Base-by-base conservation (phyloP, 2,329 filamentous ascomycete genomes). In the Thelonectria blattea region DNA sequence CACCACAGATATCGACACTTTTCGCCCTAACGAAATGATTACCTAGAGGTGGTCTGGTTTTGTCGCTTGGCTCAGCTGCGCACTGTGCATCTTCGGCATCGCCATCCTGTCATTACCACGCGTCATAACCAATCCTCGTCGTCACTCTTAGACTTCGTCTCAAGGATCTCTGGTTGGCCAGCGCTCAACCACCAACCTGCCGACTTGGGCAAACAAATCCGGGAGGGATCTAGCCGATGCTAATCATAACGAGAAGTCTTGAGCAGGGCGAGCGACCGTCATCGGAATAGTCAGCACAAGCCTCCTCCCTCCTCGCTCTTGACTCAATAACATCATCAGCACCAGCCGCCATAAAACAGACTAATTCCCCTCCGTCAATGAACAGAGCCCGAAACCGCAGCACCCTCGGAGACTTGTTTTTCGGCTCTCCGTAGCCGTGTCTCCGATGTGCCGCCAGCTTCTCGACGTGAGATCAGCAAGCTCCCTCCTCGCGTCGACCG, bases 391-490 rank as follows among this genome's bases (percentile, higher is more conserved):
- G 37, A 42, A 20, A 9, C 47, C 48, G 42, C 48, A 52, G 27
- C 58, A 60, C 48, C 45, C 56, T 55, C 62, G 51, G 55, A 60
- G 61, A 62, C 56, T 62, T 58, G 64, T 61, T 43, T 30, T 30
- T 30, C 27, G 27, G 37, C 55, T 41, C 57, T 60, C 37, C 60
- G 55, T 50, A 30, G 47, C 43, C 58, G 56, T 63, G 63, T 59
- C 65, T 5, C 48, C 63, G 56, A 52, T 60, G 58, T 52, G 56
- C 56, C 52, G 52, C 56, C 56, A 49, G 42, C 50, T 58, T 56
- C 49, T 59, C 46, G 58, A 65, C 62, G 64, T 67, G 67, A 70
- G 65, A 68, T 69, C 64, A 61, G 62, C 67, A 56, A 64, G 42
- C 56, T 56, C 50, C 49, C 41, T 56, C 57, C 56, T 60, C 60